Evolutionary conservation across 345 rosid species (phyloP).

Genomic region (Noccaea caerulescens): DNA sequence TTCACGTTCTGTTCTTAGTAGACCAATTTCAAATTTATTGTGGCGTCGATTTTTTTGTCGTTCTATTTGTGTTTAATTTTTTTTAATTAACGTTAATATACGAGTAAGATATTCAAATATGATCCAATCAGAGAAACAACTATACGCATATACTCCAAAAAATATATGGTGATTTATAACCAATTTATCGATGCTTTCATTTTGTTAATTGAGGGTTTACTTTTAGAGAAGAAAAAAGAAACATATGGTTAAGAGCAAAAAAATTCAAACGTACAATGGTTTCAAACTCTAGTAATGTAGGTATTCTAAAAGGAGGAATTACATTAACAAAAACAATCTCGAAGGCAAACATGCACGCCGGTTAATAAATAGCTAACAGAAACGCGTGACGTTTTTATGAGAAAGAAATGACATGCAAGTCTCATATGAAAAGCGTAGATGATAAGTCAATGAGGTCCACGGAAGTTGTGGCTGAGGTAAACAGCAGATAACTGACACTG

Average conservation of each 20-base stretch:
- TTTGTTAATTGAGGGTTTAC: background rate
- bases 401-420: conserved; percentile 17
- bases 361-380: background rate
- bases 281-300: background rate
- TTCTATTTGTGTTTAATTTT: conserved; percentile 10
- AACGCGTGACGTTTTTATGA: conserved; percentile 12
- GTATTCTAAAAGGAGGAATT: background rate
- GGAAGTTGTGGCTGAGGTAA: conserved; percentile 27
- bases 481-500: conserved; percentile 39
- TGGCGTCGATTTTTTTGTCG: conserved; percentile 29
- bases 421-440: conserved; percentile 7
- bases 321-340: background rate
- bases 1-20: conserved; percentile 25
- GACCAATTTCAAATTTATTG: conserved; percentile 30
- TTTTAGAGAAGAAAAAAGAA: background rate
- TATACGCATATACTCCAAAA: too few species aligned
- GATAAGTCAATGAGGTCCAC: conserved; percentile 34
- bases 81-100: conserved; percentile 9
- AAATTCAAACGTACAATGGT: too few species aligned
- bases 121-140: too few species aligned
- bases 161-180: background rate
- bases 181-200: background rate
- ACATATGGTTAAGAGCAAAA: background rate
- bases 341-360: conserved; percentile 19
- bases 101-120: background rate